Evolutionary conservation across 371 early-diverging fungal species (phyloP).

Genomic region (Blakeslea trispora): DNA sequence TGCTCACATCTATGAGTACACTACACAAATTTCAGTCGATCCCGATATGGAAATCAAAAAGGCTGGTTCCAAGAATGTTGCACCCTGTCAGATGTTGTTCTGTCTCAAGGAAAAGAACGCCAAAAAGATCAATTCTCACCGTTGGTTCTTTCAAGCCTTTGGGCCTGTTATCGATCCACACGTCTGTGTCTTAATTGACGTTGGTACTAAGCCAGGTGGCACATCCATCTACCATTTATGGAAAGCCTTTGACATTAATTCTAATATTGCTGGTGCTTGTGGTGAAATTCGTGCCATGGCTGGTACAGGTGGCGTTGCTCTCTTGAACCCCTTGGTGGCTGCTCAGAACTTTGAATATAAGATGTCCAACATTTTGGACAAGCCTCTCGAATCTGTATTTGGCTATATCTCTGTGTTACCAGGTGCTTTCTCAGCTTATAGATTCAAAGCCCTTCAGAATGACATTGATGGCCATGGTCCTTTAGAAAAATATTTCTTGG

Average conservation of each 20-base stretch:
- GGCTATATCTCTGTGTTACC: conserved; percentile 95
- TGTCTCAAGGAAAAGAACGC: conserved; percentile 89
- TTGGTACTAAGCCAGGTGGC: conserved; percentile 85
- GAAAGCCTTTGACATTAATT: conserved; percentile 90
- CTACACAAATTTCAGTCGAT: conserved; percentile 80
- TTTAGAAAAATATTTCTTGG: conserved; percentile 89
- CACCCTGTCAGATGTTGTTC: conserved; percentile 88
- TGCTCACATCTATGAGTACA: conserved; percentile 94
- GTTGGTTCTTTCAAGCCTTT: conserved; percentile 96
- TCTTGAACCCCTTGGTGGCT: conserved; percentile 89
- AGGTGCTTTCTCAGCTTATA: conserved; percentile 95
- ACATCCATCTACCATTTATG: conserved; percentile 89
- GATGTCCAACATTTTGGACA: conserved; percentile 95
- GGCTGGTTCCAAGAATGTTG: conserved; percentile 64
- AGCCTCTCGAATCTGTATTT: conserved; percentile 93
- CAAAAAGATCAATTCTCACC: conserved; percentile 93
- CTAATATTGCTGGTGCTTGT: conserved; percentile 91
- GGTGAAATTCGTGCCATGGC: conserved; percentile 94
- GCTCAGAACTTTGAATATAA: conserved; percentile 97
- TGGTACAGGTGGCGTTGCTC: conserved; percentile 65
- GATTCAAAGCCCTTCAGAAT: conserved; percentile 84
- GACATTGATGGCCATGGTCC: conserved; percentile 70
- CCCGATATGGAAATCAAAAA: conserved; percentile 68
- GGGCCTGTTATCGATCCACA: conserved; percentile 81
- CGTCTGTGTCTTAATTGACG: conserved; percentile 88